phyloP scores from a whole-genome alignment of 257 asterid genomes.

The Capsicum baccatum region DNA sequence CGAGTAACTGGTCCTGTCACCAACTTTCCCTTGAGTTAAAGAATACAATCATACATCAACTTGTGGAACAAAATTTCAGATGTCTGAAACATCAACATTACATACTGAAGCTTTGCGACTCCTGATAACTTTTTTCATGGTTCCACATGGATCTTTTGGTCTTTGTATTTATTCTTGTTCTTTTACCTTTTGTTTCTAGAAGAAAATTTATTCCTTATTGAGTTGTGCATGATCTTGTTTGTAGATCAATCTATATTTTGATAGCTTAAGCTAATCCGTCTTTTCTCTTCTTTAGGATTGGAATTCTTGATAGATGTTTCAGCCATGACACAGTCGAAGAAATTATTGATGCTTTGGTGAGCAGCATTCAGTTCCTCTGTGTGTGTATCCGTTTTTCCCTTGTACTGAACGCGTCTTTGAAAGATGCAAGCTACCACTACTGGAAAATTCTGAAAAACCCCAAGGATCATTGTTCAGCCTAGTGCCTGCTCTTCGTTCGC shows the following conservation, averaged over 20 bases:
- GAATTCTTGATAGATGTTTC: constrained; percentile 78
- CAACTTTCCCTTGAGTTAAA: not conserved
- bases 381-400: not conserved
- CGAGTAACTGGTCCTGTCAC: not conserved
- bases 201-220: not conserved
- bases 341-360: constrained; percentile 84
- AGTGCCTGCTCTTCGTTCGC: not conserved
- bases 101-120: not conserved
- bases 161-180: not conserved
- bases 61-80: not conserved
- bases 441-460: not conserved
- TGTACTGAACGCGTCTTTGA: not conserved
- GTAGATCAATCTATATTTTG: not conserved
- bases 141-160: not conserved
- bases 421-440: not conserved
- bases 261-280: constrained; percentile 35
- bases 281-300: constrained; percentile 59
- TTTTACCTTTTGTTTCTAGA: not conserved
- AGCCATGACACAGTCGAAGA: constrained; percentile 89
- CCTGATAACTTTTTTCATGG: not conserved
- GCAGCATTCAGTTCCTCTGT: constrained; percentile 25
- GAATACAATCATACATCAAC: not conserved
- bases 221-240: not conserved
- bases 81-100: too few species aligned
- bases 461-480: not conserved